These are phyloP conservation scores for Microcyclosporella mali DNA, from an alignment of 2,329 filamentous ascomycete species.

Conservation along the genomic window DNA sequence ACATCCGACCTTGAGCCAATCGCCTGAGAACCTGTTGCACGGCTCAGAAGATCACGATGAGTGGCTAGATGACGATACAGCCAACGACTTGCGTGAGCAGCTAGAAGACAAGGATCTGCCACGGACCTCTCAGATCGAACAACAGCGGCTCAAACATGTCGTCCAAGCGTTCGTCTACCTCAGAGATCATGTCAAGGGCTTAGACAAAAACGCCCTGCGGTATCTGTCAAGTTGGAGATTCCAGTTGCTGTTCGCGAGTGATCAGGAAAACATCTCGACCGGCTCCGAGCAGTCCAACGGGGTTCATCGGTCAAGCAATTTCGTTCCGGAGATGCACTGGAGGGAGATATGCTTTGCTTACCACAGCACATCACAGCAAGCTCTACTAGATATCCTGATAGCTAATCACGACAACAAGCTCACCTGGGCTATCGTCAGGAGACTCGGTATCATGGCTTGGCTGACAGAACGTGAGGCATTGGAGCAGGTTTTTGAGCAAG, in stretches of 20 bases:
- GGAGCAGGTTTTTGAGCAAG: conserved; percentile 78
- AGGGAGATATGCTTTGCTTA: conserved; percentile 81
- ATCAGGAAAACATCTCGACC: conserved; percentile 2
- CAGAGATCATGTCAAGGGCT: conserved; percentile 20
- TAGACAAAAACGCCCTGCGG: conserved; percentile 25
- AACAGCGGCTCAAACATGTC: conserved; percentile 21
- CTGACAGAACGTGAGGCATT: conserved; percentile 69
- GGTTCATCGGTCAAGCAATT: conserved; percentile 1
- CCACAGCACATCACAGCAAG: conserved; percentile 66
- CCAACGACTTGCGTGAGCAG: conserved; percentile 25
- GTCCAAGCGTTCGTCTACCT: conserved; percentile 23
- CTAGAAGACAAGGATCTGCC: conserved; percentile 47
- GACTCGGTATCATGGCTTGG: conserved; percentile 94
- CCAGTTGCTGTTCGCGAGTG: conserved; percentile 15
- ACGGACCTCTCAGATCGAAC: conserved; percentile 20
- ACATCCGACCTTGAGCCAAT: conserved; percentile 61
- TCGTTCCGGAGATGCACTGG: conserved; percentile 49
- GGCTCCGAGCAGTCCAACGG: conserved; percentile 25
- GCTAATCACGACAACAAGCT: conserved; percentile 72
- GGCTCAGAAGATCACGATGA: conserved; percentile 32
- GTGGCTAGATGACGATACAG: conserved; percentile 14
- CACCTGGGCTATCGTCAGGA: conserved; percentile 76
- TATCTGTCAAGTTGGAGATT: conserved; percentile 31
- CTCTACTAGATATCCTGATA: conserved; percentile 64
- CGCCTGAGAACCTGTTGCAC: conserved; percentile 5